phyloP scores from a whole-genome alignment of 1,139 yeast species.

The Arxiozyma heterogenica region DNA sequence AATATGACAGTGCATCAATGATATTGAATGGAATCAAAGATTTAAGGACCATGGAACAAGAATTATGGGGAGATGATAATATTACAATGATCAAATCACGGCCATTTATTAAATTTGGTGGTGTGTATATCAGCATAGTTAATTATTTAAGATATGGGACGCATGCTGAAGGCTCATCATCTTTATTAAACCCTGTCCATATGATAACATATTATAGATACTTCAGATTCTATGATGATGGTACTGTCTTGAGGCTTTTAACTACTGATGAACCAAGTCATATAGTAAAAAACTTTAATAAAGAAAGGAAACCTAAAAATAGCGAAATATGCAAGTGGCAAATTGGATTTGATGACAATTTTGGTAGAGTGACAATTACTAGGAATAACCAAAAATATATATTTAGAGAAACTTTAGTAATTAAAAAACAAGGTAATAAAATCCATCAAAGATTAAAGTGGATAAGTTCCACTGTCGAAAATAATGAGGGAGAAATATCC shows the following conservation, averaged over 20 bases:
- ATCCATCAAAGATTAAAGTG: slow-evolving; percentile 62
- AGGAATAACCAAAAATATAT: slow-evolving; percentile 57
- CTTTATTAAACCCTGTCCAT: slow-evolving; percentile 72
- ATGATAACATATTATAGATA: slow-evolving; percentile 85
- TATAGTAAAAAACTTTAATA: slow-evolving; percentile 49
- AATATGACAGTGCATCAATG: slow-evolving; percentile 38
- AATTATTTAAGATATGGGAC: slow-evolving; percentile 79
- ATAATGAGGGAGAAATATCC: slow-evolving; percentile 47
- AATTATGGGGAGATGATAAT: slow-evolving; percentile 46
- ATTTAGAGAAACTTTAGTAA: slow-evolving; percentile 53
- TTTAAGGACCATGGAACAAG: slow-evolving; percentile 38
- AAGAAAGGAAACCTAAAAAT: slow-evolving; percentile 28
- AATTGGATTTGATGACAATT: slow-evolving; percentile 38
- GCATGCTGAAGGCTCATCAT: slow-evolving; percentile 49
- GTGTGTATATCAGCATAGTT: slow-evolving; percentile 78
- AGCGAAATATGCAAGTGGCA: slow-evolving; percentile 43
- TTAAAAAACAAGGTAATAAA: slow-evolving; percentile 47
- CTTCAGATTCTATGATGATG: slow-evolving; percentile 71
- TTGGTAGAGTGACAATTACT: slow-evolving; percentile 45
- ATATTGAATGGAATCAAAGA: slow-evolving; percentile 34
- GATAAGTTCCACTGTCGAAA: slow-evolving; percentile 50
- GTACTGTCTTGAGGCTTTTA: slow-evolving; percentile 57
- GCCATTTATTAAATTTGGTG: slow-evolving; percentile 72
- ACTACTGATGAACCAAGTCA: slow-evolving; percentile 56
- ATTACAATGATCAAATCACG: slow-evolving; percentile 42